phyloP scores from a whole-genome alignment of 2,329 filamentous ascomycete species.

The Colletotrichum lindemuthianum region DNA sequence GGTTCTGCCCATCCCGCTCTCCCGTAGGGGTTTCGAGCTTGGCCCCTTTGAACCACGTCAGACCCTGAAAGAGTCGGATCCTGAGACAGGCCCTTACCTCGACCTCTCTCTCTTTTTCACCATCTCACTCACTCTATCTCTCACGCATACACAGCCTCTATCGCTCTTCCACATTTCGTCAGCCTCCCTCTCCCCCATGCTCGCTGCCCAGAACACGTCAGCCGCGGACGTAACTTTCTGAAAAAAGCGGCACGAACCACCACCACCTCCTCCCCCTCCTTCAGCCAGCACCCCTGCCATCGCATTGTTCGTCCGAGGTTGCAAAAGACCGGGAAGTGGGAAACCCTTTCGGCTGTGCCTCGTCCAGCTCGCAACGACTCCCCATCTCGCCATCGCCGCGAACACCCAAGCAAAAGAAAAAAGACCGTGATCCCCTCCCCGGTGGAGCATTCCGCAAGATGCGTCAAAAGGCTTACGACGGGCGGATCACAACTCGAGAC shows the following conservation, averaged over 20 bases:
- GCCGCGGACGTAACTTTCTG: constrained; percentile 12
- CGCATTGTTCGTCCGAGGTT: constrained; percentile 22
- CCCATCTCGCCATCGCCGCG: too few relatives aligned
- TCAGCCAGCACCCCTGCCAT: too few relatives aligned
- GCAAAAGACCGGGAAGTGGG: constrained; percentile 8
- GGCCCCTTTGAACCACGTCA: too few relatives aligned
- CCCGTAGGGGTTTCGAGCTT: too few relatives aligned
- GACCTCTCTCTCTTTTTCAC: neutral
- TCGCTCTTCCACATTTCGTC: neutral
- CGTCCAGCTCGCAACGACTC: neutral
- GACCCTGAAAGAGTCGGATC: too few relatives aligned
- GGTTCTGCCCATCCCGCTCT: too few relatives aligned
- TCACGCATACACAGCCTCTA: neutral
- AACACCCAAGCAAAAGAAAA: too few relatives aligned
- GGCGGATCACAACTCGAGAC: constrained; percentile 1
- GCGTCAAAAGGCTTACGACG: constrained; percentile 8
- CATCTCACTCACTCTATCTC: too few relatives aligned
- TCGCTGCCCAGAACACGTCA: constrained; percentile 13
- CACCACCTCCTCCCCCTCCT: neutral
- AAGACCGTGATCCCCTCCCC: too few relatives aligned
- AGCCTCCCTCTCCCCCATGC: neutral
- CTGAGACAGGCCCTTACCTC: too few relatives aligned
- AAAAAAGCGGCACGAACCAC: constrained; percentile 14
- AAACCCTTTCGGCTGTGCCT: neutral
- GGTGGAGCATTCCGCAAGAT: too few relatives aligned